Evolutionary conservation across 1,284 basidiomycete genomes (phyloP).

Genomic region (Ceratobasidium papillatum): DNA sequence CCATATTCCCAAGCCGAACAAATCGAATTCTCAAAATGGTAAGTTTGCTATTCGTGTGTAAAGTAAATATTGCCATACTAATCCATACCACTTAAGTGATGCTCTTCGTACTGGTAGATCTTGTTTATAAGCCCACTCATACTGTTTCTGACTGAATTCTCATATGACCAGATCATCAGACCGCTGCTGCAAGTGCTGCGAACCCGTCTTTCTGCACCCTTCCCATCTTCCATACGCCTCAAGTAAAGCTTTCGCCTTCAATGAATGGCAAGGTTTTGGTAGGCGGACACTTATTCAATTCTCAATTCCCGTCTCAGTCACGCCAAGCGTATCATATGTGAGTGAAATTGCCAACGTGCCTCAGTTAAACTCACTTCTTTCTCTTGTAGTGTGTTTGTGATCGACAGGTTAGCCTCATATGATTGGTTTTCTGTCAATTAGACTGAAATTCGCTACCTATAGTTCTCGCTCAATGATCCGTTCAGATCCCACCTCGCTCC

Average conservation of each 20-base stretch:
- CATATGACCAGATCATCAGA: constrained; percentile 62
- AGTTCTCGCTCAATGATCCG: constrained; percentile 64
- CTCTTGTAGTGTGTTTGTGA: constrained; percentile 60
- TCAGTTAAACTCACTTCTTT: not conserved
- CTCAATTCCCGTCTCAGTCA: constrained; percentile 63
- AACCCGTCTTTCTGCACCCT: constrained; percentile 65
- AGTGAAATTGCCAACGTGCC: constrained; percentile 46
- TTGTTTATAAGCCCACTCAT: not conserved
- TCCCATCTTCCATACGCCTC: constrained; percentile 62
- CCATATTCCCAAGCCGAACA: constrained; percentile 67
- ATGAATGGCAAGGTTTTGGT: constrained; percentile 62
- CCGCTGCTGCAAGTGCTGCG: constrained; percentile 52
- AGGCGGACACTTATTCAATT: constrained; percentile 64
- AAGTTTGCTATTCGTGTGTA: constrained; percentile 43
- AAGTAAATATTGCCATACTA: not conserved
- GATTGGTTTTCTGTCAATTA: not conserved
- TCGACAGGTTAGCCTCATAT: constrained; percentile 56
- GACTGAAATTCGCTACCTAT: not conserved
- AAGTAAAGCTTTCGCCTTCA: too few relatives aligned
- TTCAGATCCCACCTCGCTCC: constrained; percentile 58
- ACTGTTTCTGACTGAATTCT: not conserved
- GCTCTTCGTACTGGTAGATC: constrained; percentile 61
- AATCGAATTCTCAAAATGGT: constrained; percentile 64
- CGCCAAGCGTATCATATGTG: constrained; percentile 66
- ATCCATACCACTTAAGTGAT: constrained; percentile 55